Percentiles rank a stretch among this genome's conserved stretches.
These are phyloP conservation scores for Eucalyptus cladocalyx DNA, from an alignment of 345 rosid species.

Conservation along the genomic window DNA sequence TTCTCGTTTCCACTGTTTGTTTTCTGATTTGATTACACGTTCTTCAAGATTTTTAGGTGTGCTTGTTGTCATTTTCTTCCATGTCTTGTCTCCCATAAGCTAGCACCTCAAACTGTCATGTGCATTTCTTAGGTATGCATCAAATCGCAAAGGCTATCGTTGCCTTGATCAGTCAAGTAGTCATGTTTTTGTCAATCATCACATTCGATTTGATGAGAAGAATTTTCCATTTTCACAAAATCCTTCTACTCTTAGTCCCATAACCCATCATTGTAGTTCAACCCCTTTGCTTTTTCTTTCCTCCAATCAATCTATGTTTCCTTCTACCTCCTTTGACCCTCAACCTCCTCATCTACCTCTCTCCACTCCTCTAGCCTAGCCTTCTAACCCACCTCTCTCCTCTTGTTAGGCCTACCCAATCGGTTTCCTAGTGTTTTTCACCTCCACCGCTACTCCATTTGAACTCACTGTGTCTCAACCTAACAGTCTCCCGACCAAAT, in stretches of 20 bases:
- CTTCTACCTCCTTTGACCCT: not conserved
- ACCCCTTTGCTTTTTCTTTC: not conserved
- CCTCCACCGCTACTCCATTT: not conserved
- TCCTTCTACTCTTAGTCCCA: not conserved
- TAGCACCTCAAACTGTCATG: not conserved
- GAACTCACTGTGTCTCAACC: not conserved
- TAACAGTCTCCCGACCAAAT: not conserved
- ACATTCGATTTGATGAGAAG: not conserved
- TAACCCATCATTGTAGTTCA: not conserved
- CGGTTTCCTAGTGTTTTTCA: not conserved
- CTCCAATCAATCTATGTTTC: not conserved
- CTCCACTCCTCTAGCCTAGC: not conserved
- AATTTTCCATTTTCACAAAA: not conserved
- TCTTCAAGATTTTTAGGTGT: not conserved
- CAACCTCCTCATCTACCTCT: not conserved
- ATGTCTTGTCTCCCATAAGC: not conserved
- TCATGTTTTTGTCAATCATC: not conserved
- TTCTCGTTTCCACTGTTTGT: not conserved
- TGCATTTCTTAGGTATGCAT: not conserved
- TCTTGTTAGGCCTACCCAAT: not conserved
- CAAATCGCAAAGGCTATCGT: not conserved
- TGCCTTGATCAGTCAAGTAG: not conserved
- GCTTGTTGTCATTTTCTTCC: not conserved
- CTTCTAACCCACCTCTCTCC: not conserved
- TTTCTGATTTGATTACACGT: not conserved